Conservation (phyloP, 768 basidiomycete genomes). For the Tylopilus felleus region DNA sequence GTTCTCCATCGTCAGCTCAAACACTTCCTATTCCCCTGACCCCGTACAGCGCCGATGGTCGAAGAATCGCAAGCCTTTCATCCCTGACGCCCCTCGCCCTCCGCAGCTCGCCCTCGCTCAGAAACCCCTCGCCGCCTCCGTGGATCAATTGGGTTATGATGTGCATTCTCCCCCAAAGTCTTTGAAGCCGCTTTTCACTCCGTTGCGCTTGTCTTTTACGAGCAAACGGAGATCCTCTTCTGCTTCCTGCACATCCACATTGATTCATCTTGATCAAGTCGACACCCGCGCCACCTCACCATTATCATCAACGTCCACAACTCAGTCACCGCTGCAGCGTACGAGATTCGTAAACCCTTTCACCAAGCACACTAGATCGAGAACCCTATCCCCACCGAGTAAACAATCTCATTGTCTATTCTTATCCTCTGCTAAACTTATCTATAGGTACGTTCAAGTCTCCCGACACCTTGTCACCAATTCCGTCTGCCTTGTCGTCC, state of each 20-base stretch:
- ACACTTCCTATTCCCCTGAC: neutral
- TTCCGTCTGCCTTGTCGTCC: neutral
- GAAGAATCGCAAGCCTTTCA: neutral
- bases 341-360: constrained; percentile 17
- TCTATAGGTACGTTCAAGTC: constrained; percentile 5
- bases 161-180: neutral
- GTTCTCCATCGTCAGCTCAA: neutral
- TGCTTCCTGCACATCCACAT: neutral
- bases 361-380: constrained; percentile 14
- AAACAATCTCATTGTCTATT: neutral
- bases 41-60: neutral
- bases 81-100: neutral
- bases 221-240: constrained; percentile 8
- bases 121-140: neutral
- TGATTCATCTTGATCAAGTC: neutral
- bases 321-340: constrained; percentile 3
- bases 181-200: neutral
- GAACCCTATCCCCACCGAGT: constrained; percentile 16
- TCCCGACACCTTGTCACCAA: neutral
- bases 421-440: neutral
- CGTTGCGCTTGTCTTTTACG: constrained; percentile 7
- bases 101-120: neutral
- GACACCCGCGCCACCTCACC: neutral
- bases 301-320: neutral
- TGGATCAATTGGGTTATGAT: constrained; percentile 11